Conservation (phyloP, 805 yeast genomes). For the Sugiyamaella valdiviana region DNA sequence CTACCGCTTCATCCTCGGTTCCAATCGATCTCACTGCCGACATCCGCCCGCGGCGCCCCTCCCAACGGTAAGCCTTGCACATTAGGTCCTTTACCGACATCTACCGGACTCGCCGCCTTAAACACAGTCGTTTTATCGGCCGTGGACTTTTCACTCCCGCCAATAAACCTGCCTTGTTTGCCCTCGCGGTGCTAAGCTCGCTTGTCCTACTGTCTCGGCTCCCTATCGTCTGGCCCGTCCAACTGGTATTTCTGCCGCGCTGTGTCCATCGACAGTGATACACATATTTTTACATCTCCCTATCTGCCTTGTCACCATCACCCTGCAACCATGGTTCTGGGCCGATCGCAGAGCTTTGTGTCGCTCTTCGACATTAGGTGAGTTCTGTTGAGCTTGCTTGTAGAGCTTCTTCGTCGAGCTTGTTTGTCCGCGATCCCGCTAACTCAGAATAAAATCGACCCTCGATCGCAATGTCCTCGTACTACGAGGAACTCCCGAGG, state of each 20-base stretch:
- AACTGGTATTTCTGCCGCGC: neutral
- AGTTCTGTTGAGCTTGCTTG: constrained; percentile 5
- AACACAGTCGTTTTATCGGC: neutral
- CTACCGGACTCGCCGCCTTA: neutral
- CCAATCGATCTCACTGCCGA: no score
- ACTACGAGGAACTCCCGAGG: constrained; percentile 68
- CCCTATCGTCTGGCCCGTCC: neutral
- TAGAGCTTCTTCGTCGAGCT: neutral
- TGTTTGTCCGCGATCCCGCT: neutral
- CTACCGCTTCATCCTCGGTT: no score
- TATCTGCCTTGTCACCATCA: neutral
- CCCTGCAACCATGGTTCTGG: constrained; percentile 19
- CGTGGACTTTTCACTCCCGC: no score
- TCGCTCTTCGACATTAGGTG: constrained; percentile 42
- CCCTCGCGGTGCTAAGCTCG: no score
- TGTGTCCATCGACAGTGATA: no score
- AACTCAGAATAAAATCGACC: constrained; percentile 46
- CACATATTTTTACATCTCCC: neutral
- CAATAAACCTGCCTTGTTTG: no score
- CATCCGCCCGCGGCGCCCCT: neutral
- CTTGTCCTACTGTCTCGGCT: no score
- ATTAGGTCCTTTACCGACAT: neutral
- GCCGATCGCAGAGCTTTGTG: constrained; percentile 28
- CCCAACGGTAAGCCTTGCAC: neutral
- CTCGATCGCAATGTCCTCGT: constrained; percentile 73